These are phyloP conservation scores for Aegilops bicornis DNA, from an alignment of 176 grass and related monocot genomes.

Conservation along the genomic window DNA sequence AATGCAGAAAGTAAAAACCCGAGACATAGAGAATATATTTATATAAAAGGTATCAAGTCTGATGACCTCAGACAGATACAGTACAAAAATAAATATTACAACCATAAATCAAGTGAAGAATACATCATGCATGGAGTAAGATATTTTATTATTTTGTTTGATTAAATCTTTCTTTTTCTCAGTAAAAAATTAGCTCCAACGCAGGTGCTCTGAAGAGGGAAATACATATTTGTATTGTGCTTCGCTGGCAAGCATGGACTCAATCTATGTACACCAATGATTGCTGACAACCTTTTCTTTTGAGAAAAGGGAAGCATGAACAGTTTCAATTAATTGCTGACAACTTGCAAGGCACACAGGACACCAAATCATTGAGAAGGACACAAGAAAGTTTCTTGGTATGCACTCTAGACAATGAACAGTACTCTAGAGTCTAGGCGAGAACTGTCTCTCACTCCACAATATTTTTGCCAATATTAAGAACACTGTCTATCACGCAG, in stretches of 20 bases:
- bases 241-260: conserved; percentile 3
- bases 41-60: neutral
- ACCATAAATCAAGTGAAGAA: neutral
- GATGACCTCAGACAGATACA: neutral
- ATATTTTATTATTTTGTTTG: neutral
- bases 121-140: neutral
- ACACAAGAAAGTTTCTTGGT: conserved; percentile 3
- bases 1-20: neutral
- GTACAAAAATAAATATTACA: neutral
- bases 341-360: neutral
- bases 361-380: conserved; percentile 22
- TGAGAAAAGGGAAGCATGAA: neutral
- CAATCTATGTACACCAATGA: neutral
- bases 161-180: neutral
- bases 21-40: neutral
- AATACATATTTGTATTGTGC: neutral
- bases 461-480: neutral
- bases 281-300: conserved; percentile 14
- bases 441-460: neutral
- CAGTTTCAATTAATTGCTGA: conserved; percentile 18
- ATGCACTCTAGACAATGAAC: conserved; percentile 27
- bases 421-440: neutral
- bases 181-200: neutral
- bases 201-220: neutral
- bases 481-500: neutral